Conservation (phyloP, 2,329 filamentous ascomycete species). For the Leptographium galeiforme region DNA sequence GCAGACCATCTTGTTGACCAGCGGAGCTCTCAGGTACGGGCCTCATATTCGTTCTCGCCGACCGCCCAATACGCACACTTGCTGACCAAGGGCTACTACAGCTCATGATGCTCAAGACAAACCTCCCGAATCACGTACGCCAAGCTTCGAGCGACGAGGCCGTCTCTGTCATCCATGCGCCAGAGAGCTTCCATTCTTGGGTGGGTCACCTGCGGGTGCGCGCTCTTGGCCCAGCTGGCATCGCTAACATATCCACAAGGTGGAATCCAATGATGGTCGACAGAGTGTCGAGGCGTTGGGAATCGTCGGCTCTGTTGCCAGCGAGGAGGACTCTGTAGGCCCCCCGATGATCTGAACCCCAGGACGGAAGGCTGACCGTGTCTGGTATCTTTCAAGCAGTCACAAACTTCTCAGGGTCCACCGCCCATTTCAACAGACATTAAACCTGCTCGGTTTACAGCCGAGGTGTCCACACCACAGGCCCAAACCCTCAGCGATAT, state of each 20-base stretch:
- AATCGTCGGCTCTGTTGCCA: conserved; percentile 21
- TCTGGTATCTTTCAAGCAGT: background rate
- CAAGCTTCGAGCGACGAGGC: conserved; percentile 59
- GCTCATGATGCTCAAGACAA: conserved; percentile 42
- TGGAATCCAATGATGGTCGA: background rate
- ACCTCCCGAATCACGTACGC: conserved; percentile 42
- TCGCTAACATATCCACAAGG: conserved; percentile 4
- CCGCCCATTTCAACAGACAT: conserved; percentile 67
- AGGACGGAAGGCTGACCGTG: background rate
- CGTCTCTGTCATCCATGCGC: conserved; percentile 82
- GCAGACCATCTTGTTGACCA: background rate
- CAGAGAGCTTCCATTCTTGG: conserved; percentile 69
- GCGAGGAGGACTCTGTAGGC: conserved; percentile 24
- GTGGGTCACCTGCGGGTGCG: conserved; percentile 29
- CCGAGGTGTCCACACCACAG: conserved; percentile 62
- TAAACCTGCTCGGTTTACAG: conserved; percentile 48
- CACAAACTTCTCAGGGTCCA: conserved; percentile 27
- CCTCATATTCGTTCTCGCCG: background rate
- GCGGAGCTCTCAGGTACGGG: conserved; percentile 12
- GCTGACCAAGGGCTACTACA: conserved; percentile 12
- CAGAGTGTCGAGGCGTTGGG: conserved; percentile 15
- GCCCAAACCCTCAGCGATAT: conserved; percentile 74
- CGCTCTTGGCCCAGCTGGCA: background rate
- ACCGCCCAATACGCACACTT: background rate
- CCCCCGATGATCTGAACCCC: background rate